Base-by-base conservation (phyloP, 1,284 basidiomycete species). In the Takashimella tepidaria region DNA sequence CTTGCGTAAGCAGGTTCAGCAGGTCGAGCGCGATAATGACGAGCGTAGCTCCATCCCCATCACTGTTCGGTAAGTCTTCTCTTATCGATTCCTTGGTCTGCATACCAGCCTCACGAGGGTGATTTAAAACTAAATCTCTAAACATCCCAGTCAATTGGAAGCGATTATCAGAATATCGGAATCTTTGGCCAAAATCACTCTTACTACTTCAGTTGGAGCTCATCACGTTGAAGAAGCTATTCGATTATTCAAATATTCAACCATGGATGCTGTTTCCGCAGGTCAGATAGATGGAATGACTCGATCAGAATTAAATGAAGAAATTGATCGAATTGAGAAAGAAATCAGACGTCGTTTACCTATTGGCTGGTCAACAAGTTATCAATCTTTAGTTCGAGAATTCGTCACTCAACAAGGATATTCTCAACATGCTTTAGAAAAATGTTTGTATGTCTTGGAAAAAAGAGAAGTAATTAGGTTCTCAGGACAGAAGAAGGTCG, bases 101-200 rank as follows among this genome's bases (percentile, higher is more conserved):
- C n/a, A n/a, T n/a, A n/a, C n/a, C n/a, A n/a, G n/a, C n/a, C n/a
- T n/a, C n/a, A n/a, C n/a, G n/a, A n/a, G n/a, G n/a, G n/a, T n/a
- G n/a, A n/a, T n/a, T n/a, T n/a, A n/a, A n/a, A n/a, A n/a, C n/a
- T n/a, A n/a, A n/a, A n/a, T n/a, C n/a, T n/a, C n/a, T n/a, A 11
- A 44, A 5, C 5, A n/a, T 50, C 37, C 12, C 64, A 96, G 92
- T 61, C 96, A 99, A 85, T 81, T 99, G 6, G 96, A 99, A 78
- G 96, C 96, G 37, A 96, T 99, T 66, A 92, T 98, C 66, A 92
- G 96, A 44, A 98, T 98, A 68, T 97, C 92, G 4, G 96, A 99
- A 75, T 88, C 92, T 3, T 79, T 98, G 16, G 93, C 95, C 25
- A 99, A 98, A 73, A 83, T 98, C 75, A 92, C 91, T 0, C 81